Evolutionary conservation across 768 basidiomycete genomes (phyloP), one percentile per base, ranked within the genome.

Genomic region (Macrolepiota dolichaula): DNA sequence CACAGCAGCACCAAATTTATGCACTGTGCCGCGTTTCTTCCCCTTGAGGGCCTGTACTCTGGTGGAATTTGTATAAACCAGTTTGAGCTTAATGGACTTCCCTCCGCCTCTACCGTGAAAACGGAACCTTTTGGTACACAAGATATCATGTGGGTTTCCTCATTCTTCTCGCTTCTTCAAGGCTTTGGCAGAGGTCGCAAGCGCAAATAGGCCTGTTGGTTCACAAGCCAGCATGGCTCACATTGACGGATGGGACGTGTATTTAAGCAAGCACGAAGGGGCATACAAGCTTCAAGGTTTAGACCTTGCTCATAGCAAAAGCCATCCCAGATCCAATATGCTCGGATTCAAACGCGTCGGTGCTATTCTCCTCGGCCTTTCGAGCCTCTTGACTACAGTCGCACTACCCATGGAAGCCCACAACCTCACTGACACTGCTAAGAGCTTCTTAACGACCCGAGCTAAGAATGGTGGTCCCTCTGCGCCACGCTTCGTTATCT

Each of bases 401-500:
- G 53, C 64, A 15, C 15, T 54, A 17, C 64, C 63, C 15, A 24
- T 62, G 11, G 51, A 58, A n/a, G 49, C 57, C 15, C 42, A 49
- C 17, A 58, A 56, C 37, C 55, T 63, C n/a, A 61, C 58, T 25
- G 44, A 65, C 27, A 66, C 62, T 2, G 60, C 63, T 1, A 62
- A 37, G 38, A 62, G 54, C 36, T 61, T 66, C 42, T 49, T 61
- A 46, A 52, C 59, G 10, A 49, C 29, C 4, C 63, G 64, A 17
- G 62, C 62, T 24, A 55, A 47, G n/a, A 54, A 52, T 12, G 65
- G 62, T 29, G 62, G 59, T 7, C 68, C 70, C 13, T 70, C 68
- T 9, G 69, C 76, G 2, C 79, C 79, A 1, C 73, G 74, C 61
- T 81, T 73, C 55, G 78, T 79, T 4, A 68, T 61, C 42, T 61